These are phyloP conservation scores for Hsuehochloa calcarea DNA, from an alignment of 176 grass and related monocot species.

Conservation along the genomic window DNA sequence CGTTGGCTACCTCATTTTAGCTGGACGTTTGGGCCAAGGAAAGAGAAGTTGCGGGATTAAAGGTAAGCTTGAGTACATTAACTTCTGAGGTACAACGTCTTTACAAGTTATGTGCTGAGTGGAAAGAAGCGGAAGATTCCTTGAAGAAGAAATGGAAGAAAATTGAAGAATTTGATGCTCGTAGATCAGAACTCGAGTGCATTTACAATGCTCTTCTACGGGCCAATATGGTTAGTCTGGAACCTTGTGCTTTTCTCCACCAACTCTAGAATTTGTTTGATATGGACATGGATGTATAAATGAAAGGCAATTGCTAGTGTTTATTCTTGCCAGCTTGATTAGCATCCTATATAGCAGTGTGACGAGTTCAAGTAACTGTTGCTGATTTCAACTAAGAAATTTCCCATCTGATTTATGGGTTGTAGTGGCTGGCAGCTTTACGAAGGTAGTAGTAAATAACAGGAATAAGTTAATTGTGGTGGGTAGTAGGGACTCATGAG, in stretches of 20 bases:
- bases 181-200: slow-evolving; percentile 85
- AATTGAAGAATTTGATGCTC: slow-evolving; percentile 92
- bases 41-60: slow-evolving; percentile 96
- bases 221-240: slow-evolving; percentile 69
- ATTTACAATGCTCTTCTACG: slow-evolving; percentile 86
- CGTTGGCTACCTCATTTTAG: slow-evolving; percentile 40
- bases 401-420: slow-evolving; percentile 7
- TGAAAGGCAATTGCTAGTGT: neutral
- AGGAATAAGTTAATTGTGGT: slow-evolving; percentile 12
- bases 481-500: neutral
- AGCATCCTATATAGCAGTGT: neutral
- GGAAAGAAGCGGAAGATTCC: slow-evolving; percentile 97
- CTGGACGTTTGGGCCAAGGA: slow-evolving; percentile 91
- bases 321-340: slow-evolving; percentile 26
- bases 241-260: slow-evolving; percentile 20
- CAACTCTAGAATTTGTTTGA: neutral
- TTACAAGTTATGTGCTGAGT: slow-evolving; percentile 90
- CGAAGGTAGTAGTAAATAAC: slow-evolving; percentile 22
- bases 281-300: neutral
- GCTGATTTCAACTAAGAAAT: neutral
- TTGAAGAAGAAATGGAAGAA: slow-evolving; percentile 99
- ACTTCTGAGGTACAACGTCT: slow-evolving; percentile 86
- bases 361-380: neutral
- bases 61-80: slow-evolving; percentile 86
- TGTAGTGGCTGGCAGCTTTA: slow-evolving; percentile 12